Conservation (phyloP, 305 asterid species). For the Solanum chacoense region DNA sequence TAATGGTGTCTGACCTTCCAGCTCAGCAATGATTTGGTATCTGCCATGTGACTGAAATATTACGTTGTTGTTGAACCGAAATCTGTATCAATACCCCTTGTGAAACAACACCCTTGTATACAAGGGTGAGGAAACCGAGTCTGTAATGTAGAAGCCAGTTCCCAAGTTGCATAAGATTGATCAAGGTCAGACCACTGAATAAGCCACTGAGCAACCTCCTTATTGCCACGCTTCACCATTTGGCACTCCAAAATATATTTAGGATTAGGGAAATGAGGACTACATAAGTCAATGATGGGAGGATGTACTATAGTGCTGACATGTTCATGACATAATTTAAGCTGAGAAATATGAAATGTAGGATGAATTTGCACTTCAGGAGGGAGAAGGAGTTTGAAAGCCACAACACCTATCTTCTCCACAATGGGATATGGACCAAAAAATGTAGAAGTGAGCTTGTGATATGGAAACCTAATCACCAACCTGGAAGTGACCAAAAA, state of each 20-base stretch:
- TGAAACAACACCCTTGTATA: neutral
- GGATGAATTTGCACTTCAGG: neutral
- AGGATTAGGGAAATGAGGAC: neutral
- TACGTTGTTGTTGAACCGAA: neutral
- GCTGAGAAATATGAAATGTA: neutral
- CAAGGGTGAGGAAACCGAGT: neutral
- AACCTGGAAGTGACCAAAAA: too few relatives aligned
- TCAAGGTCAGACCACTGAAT: neutral
- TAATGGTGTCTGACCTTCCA: neutral
- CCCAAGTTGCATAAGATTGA: neutral
- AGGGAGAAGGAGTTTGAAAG: neutral
- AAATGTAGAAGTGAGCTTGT: neutral
- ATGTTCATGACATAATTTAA: neutral
- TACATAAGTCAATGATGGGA: neutral
- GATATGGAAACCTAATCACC: too few relatives aligned
- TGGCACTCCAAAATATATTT: neutral
- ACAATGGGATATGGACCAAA: neutral
- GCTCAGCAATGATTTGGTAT: neutral
- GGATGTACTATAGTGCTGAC: neutral
- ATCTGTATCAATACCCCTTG: neutral
- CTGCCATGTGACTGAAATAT: neutral
- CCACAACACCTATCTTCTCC: neutral
- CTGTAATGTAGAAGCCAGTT: neutral
- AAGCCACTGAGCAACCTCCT: neutral
- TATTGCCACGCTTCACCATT: neutral